Evolutionary conservation across 768 basidiomycete genomes (phyloP).

Genomic region (Leucosporidium scottii): DNA sequence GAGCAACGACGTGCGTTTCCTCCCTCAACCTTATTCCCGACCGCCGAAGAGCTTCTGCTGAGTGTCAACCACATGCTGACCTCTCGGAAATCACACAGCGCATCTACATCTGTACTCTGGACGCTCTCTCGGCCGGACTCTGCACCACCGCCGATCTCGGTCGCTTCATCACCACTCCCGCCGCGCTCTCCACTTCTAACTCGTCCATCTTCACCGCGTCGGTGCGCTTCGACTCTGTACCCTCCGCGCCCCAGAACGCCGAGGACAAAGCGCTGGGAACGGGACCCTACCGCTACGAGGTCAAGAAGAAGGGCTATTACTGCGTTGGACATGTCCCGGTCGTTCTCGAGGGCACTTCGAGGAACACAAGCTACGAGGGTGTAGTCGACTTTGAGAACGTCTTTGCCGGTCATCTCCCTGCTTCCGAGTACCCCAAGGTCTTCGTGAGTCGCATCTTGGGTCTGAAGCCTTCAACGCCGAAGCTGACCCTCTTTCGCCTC

Average conservation of each 20-base stretch:
- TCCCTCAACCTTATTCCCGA: constrained; percentile 50
- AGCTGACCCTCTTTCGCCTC: background rate
- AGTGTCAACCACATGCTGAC: background rate
- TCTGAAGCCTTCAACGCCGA: background rate
- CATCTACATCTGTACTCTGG: constrained; percentile 87
- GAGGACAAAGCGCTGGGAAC: constrained; percentile 31
- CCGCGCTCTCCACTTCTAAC: constrained; percentile 46
- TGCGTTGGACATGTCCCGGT: constrained; percentile 88
- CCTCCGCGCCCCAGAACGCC: constrained; percentile 3
- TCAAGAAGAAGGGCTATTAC: constrained; percentile 86
- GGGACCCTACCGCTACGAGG: constrained; percentile 71
- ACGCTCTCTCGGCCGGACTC: constrained; percentile 61
- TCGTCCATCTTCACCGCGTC: constrained; percentile 86
- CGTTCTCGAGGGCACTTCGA: constrained; percentile 54
- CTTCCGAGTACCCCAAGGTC: constrained; percentile 95
- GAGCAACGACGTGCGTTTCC: constrained; percentile 38
- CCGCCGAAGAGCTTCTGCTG: constrained; percentile 54
- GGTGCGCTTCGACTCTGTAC: constrained; percentile 53
- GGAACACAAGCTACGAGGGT: constrained; percentile 40
- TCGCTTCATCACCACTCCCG: constrained; percentile 71
- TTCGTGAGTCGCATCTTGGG: constrained; percentile 52
- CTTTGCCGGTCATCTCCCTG: constrained; percentile 80
- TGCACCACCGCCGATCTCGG: constrained; percentile 68
- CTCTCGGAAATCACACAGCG: constrained; percentile 50
- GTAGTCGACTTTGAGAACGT: constrained; percentile 76